Base-by-base conservation (phyloP, 1,284 basidiomycete species). In the Polyporus tsugae region DNA sequence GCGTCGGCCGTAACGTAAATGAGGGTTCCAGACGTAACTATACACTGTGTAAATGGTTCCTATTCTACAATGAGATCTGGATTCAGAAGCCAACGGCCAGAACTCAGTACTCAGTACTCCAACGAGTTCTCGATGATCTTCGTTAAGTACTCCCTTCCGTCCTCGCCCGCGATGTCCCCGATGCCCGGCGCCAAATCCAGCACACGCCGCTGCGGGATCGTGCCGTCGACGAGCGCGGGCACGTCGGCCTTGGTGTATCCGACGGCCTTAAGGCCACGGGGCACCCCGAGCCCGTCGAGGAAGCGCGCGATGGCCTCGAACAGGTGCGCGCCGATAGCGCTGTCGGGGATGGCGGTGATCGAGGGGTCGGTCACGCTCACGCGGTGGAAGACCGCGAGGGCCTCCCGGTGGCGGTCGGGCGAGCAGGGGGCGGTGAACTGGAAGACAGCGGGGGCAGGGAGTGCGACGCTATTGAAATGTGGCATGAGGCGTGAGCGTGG, bases 381-480 rank as follows among this genome's bases (percentile, higher is more conserved):
- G 65, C 85, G 83, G 61, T 86, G 88, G 84, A 99, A 99, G 75
- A 98, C 91, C 0, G 92, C 90, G 11, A 97, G 88, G 1, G 92
- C 95, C 79, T 95, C 91, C 58, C 96, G 91, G 81, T 99, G 97
- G 63, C 97, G 91, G 67, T 92, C 89, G 2, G 96, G 96, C 0
- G 94, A 91, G 2, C 95, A 96, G 6, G 96, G 95, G 0, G 96
- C 91, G 5, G 96, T 98, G 82, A 97, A 98, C 77, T 93, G 89
- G 86, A 98, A 98, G 57, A 98, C 96, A 35, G 93, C 91, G 41
- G 96, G 96, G n/a, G 94, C 95, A 33, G 95, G 95, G 65, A 97
- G 81, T 2, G 95, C 95, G 64, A 98, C 96, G 70, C 86, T 79
- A 61, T 36, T 35, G n/a, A 49, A 29, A 60, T 41, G 19, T 17